Percentiles rank a stretch among this genome's conserved stretches.
Evolutionary conservation across 345 rosid genomes (phyloP).

Genomic region (Lepidium africanum): DNA sequence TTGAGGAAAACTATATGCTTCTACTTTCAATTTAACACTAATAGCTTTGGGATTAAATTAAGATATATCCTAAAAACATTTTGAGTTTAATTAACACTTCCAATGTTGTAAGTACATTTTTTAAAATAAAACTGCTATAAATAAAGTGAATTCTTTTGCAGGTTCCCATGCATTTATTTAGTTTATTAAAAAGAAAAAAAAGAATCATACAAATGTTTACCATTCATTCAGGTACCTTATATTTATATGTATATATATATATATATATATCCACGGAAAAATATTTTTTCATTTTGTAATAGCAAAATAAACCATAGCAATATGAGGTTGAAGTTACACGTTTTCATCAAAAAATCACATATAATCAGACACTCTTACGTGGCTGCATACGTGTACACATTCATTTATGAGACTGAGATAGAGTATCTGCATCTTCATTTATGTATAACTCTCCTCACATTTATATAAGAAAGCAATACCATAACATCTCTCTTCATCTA

Average conservation of each 20-base stretch:
- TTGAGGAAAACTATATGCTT: too few species aligned
- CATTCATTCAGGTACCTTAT: too few species aligned
- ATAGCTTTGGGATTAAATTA: too few species aligned
- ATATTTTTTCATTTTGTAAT: not conserved
- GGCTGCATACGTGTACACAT: conserved; percentile 13
- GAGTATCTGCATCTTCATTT: conserved; percentile 1
- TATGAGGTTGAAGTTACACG: not conserved
- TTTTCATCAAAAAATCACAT: conserved; percentile 12
- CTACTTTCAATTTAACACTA: too few species aligned
- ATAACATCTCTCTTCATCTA: not conserved
- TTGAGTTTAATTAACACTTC: not conserved
- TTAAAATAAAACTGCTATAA: not conserved
- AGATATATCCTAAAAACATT: too few species aligned
- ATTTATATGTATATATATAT: too few species aligned
- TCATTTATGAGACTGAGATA: conserved; percentile 3
- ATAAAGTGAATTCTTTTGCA: not conserved
- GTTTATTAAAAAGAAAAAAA: not conserved
- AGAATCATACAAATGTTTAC: not conserved
- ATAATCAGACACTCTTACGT: conserved; percentile 10
- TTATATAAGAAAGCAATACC: not conserved
- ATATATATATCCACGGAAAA: not conserved
- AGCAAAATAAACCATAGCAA: not conserved
- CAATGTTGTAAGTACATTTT: not conserved
- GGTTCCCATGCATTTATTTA: not conserved
- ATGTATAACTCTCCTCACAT: not conserved